phyloP scores from a whole-genome alignment of 345 rosid genomes.

The Ailanthus altissimus region DNA sequence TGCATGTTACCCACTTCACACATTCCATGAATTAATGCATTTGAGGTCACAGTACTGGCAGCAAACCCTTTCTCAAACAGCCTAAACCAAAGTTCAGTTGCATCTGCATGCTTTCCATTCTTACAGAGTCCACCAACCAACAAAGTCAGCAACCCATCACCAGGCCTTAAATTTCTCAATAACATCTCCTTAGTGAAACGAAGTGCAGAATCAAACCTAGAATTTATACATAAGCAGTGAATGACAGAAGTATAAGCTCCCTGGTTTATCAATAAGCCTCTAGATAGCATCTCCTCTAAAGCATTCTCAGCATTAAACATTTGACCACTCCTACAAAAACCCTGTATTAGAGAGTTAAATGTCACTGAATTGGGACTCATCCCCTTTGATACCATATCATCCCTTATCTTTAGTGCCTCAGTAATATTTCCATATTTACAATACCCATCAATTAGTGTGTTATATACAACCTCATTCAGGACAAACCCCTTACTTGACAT shows the following conservation, averaged over 20 bases:
- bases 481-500: slow-evolving; percentile 52
- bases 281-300: slow-evolving; percentile 60
- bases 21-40: slow-evolving; percentile 78
- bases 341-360: slow-evolving; percentile 66
- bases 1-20: slow-evolving; percentile 57
- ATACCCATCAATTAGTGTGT: slow-evolving; percentile 66
- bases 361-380: slow-evolving; percentile 62
- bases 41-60: slow-evolving; percentile 54
- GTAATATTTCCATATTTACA: slow-evolving; percentile 55
- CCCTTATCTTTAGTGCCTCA: slow-evolving; percentile 57
- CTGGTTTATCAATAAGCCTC: slow-evolving; percentile 48
- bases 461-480: slow-evolving; percentile 65
- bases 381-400: slow-evolving; percentile 64
- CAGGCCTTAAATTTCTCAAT: slow-evolving; percentile 63
- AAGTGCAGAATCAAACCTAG: slow-evolving; percentile 58
- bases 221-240: slow-evolving; percentile 46
- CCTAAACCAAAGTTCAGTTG: slow-evolving; percentile 60
- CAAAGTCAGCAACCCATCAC: slow-evolving; percentile 58
- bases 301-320: slow-evolving; percentile 52
- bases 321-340: slow-evolving; percentile 53
- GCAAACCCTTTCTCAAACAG: slow-evolving; percentile 49
- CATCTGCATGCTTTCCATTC: slow-evolving; percentile 53
- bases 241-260: slow-evolving; percentile 63
- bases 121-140: slow-evolving; percentile 64
- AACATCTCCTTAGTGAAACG: slow-evolving; percentile 54